These are phyloP conservation scores for Cotoneaster glaucophyllus DNA, from an alignment of 306 rosid species.

Conservation along the genomic window DNA sequence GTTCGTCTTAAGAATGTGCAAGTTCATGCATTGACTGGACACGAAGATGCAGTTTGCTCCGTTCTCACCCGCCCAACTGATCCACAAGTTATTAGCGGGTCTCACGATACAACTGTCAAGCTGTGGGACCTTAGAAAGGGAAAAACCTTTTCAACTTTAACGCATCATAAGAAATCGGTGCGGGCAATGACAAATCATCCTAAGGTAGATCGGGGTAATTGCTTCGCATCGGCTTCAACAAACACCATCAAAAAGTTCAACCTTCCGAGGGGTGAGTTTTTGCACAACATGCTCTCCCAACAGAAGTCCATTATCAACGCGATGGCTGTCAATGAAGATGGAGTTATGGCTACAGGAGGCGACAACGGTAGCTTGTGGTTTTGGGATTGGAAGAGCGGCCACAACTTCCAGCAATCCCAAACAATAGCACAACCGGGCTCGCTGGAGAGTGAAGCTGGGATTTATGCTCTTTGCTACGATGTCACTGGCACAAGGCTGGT, in stretches of 20 bases:
- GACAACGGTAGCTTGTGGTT: constrained; percentile 97
- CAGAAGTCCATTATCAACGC: constrained; percentile 93
- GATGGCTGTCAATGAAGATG: constrained; percentile 97
- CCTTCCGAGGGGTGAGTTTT: constrained; percentile 88
- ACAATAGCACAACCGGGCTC: constrained; percentile 95
- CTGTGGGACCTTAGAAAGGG: constrained; percentile 95
- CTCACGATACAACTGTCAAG: constrained; percentile 88
- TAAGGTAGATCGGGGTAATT: constrained; percentile 56
- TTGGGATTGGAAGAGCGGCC: constrained; percentile 99
- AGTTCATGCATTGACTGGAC: constrained; percentile 79
- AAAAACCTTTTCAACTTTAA: constrained; percentile 24
- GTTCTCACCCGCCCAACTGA: constrained; percentile 85
- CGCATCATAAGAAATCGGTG: constrained; percentile 93
- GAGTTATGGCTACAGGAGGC: constrained; percentile 94
- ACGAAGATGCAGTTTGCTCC: constrained; percentile 88
- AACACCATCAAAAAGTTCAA: constrained; percentile 86
- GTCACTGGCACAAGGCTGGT: constrained; percentile 77
- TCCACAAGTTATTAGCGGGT: constrained; percentile 97
- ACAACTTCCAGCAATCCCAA: constrained; percentile 88
- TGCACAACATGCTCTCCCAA: constrained; percentile 98
- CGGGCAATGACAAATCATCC: constrained; percentile 91
- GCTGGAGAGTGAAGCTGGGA: constrained; percentile 91
- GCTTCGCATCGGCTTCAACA: constrained; percentile 96
- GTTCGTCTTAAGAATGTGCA: constrained; percentile 78
- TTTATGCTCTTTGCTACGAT: constrained; percentile 71